Percentiles rank a stretch among this genome's conserved stretches.
Evolutionary conservation across 2,329 filamentous ascomycete genomes (phyloP).

Genomic region (Paraconiothyrium brasiliense): DNA sequence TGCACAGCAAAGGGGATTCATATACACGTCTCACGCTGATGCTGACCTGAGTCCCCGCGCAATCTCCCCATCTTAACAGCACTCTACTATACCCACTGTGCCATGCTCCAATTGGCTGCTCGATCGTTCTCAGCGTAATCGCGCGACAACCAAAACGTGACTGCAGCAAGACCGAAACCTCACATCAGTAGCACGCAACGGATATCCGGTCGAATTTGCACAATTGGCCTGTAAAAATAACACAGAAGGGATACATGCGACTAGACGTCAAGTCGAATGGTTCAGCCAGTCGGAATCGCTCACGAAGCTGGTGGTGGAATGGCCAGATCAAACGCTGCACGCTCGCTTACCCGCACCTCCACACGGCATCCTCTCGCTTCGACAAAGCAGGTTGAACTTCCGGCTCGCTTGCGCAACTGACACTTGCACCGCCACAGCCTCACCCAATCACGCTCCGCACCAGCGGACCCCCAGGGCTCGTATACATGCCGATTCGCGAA

Average conservation of each 20-base stretch:
- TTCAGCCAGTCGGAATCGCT: neutral
- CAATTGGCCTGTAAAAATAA: neutral
- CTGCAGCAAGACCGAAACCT: neutral
- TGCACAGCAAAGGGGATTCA: neutral
- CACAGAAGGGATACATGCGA: neutral
- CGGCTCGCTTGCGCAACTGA: neutral
- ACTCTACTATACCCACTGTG: neutral
- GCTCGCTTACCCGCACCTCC: slow-evolving; percentile 1
- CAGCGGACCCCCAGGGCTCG: neutral
- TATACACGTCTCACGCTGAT: neutral
- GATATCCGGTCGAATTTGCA: neutral
- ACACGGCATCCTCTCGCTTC: slow-evolving; percentile 1
- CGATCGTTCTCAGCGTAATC: neutral
- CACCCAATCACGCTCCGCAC: neutral
- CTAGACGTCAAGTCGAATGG: neutral
- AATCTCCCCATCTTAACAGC: neutral
- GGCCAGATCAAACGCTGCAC: neutral
- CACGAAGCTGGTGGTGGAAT: neutral
- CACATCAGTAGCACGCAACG: neutral
- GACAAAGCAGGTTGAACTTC: neutral
- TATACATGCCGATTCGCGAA: slow-evolving; percentile 5
- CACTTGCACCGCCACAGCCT: slow-evolving; percentile 1
- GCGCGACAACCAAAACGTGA: slow-evolving; percentile 3
- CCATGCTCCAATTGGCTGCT: neutral
- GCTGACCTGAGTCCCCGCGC: neutral